Conservation (phyloP, 805 yeast species). For the Candida sithepensis region DNA sequence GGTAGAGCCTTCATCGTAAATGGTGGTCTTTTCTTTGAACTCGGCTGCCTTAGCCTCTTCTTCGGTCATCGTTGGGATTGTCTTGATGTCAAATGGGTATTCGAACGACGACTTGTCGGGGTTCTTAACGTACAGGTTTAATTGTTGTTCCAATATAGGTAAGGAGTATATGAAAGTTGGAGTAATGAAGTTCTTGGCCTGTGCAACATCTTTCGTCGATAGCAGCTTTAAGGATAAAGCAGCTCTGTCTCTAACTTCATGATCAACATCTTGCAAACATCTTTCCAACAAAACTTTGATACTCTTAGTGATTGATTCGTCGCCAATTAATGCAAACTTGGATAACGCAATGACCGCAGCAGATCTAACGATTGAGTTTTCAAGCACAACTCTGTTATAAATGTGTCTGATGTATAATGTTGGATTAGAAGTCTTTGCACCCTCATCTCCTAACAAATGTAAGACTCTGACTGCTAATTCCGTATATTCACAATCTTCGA, state of each 20-base stretch:
- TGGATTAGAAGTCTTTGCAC: slow-evolving; percentile 83
- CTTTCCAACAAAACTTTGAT: slow-evolving; percentile 74
- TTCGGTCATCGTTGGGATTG: slow-evolving; percentile 61
- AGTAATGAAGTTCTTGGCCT: slow-evolving; percentile 51
- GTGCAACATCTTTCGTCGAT: slow-evolving; percentile 34
- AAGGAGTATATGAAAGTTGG: slow-evolving; percentile 71
- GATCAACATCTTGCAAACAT: slow-evolving; percentile 85
- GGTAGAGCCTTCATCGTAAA: slow-evolving; percentile 22
- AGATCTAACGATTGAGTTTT: slow-evolving; percentile 91
- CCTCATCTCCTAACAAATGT: slow-evolving; percentile 90
- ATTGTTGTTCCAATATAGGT: slow-evolving; percentile 71
- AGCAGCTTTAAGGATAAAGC: slow-evolving; percentile 75
- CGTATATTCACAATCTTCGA: slow-evolving; percentile 96
- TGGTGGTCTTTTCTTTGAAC: slow-evolving; percentile 48
- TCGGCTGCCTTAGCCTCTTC: slow-evolving; percentile 68
- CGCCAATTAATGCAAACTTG: slow-evolving; percentile 80
- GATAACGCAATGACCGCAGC: slow-evolving; percentile 92
- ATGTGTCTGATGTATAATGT: slow-evolving; percentile 92
- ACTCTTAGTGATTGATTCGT: slow-evolving; percentile 60
- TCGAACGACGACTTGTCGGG: slow-evolving; percentile 42
- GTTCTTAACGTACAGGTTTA: slow-evolving; percentile 63
- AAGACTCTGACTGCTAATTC: slow-evolving; percentile 90
- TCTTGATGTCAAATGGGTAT: slow-evolving; percentile 65
- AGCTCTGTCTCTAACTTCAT: slow-evolving; percentile 98
- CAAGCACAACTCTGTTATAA: slow-evolving; percentile 93